A percentile compares a stretch with the other conserved stretches of the same genome.
phyloP scores from a whole-genome alignment of 1,284 basidiomycete species.

The Marasmius sp. region DNA sequence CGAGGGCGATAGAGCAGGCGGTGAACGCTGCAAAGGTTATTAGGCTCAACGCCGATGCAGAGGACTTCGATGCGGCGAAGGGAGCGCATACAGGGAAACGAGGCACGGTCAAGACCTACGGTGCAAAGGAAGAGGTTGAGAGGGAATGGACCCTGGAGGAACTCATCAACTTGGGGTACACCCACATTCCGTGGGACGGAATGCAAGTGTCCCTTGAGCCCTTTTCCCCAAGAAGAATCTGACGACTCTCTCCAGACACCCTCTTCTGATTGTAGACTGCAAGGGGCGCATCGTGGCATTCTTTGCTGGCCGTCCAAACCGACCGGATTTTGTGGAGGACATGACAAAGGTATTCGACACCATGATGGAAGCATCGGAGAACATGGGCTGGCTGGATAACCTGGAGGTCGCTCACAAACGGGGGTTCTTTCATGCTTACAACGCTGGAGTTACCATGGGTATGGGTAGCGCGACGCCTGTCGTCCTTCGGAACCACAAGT shows the following conservation, averaged over 20 bases:
- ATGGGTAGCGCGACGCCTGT: too few relatives aligned
- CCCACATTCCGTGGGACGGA: slow-evolving; percentile 4
- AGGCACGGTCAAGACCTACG: not conserved
- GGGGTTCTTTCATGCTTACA: too few relatives aligned
- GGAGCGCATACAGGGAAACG: slow-evolving; percentile 4
- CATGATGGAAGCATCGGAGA: not conserved
- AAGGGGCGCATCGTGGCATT: not conserved
- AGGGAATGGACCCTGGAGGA: not conserved
- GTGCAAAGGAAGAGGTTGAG: not conserved
- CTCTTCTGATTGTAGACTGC: not conserved
- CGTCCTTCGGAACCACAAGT: too few relatives aligned
- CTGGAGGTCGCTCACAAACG: not conserved
- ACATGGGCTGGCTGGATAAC: not conserved
- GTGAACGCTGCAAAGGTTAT: too few relatives aligned
- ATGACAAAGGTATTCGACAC: too few relatives aligned
- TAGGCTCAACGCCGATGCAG: too few relatives aligned
- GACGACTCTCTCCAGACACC: not conserved
- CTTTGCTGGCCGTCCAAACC: too few relatives aligned
- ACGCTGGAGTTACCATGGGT: too few relatives aligned
- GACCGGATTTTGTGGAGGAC: too few relatives aligned
- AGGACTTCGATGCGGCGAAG: slow-evolving; percentile 1
- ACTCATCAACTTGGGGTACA: not conserved
- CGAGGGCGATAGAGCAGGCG: too few relatives aligned
- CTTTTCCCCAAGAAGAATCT: not conserved
- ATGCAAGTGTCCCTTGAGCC: not conserved